Evolutionary conservation across 768 basidiomycete species (phyloP).

Genomic region (Tricholoma flavovirens): DNA sequence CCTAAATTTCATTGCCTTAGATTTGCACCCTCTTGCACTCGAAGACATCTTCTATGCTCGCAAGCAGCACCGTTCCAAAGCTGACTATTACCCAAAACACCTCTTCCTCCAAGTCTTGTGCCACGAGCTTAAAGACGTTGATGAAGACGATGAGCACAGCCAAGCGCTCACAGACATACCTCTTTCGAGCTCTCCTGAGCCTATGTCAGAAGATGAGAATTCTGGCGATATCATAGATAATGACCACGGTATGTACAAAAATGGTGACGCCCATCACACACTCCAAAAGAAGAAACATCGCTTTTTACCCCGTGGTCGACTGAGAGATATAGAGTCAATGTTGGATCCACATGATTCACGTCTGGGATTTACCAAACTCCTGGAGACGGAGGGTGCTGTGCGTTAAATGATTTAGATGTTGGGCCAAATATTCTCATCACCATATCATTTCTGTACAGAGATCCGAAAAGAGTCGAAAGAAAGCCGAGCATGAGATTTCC

Average conservation of each 20-base stretch:
- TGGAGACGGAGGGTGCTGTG: conserved; percentile 5
- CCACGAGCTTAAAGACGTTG: conserved; percentile 44
- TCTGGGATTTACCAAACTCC: conserved; percentile 10
- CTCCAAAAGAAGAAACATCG: conserved; percentile 9
- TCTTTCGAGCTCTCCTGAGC: conserved; percentile 33
- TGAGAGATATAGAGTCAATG: conserved; percentile 14
- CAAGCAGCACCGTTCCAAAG: conserved; percentile 54
- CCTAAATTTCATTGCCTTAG: conserved; percentile 24
- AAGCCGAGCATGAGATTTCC: conserved; percentile 10
- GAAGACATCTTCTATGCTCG: conserved; percentile 63
- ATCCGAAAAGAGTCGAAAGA: conserved; percentile 9
- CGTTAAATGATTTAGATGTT: not conserved
- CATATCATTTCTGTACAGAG: conserved; percentile 2
- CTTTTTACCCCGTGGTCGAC: conserved; percentile 3
- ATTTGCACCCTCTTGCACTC: conserved; percentile 64
- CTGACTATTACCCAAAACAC: conserved; percentile 65
- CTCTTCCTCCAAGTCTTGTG: conserved; percentile 66
- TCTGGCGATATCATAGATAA: conserved; percentile 6
- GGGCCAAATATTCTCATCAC: not conserved
- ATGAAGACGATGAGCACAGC: conserved; percentile 18
- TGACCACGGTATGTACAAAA: conserved; percentile 7
- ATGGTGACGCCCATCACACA: conserved; percentile 2
- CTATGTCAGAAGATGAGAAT: conserved; percentile 20
- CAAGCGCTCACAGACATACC: conserved; percentile 23
- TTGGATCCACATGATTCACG: conserved; percentile 6